Evolutionary conservation across 2,329 filamentous ascomycete species (phyloP).

Genomic region (Dothiorella sarmentorum): DNA sequence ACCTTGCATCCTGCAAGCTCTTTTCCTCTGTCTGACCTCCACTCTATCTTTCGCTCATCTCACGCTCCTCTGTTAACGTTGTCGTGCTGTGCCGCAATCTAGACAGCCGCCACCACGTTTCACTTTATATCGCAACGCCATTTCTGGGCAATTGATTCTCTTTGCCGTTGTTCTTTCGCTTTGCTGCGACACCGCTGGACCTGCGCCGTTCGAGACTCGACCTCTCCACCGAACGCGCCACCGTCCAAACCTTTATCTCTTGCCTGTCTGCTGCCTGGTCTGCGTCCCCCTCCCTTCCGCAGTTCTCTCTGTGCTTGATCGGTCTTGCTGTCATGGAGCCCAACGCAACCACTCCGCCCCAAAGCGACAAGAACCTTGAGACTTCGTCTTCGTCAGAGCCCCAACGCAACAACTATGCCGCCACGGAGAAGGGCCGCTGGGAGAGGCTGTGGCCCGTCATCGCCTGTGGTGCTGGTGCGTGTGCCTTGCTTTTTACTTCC

Average conservation of each 20-base stretch:
- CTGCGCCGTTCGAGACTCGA: neutral
- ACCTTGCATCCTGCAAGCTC: neutral
- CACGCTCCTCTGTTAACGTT: slow-evolving; percentile 6
- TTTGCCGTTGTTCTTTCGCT: neutral
- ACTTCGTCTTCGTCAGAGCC: neutral
- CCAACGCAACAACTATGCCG: slow-evolving; percentile 19
- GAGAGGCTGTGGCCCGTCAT: slow-evolving; percentile 68
- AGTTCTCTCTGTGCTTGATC: neutral
- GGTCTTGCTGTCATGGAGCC: neutral
- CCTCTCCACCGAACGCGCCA: slow-evolving; percentile 2
- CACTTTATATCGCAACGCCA: neutral
- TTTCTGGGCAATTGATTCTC: neutral
- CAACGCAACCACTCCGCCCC: neutral
- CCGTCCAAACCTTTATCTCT: neutral
- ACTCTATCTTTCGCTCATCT: slow-evolving; percentile 20
- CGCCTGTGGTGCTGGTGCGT: slow-evolving; percentile 61
- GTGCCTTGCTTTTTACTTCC: too few relatives aligned
- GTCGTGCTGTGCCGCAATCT: neutral
- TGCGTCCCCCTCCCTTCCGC: neutral
- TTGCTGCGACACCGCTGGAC: neutral
- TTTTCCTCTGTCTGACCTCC: neutral
- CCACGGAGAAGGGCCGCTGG: slow-evolving; percentile 34
- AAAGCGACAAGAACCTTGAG: slow-evolving; percentile 7
- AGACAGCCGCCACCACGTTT: neutral
- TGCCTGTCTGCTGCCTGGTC: neutral